Evolutionary conservation across 148 eudicot species (phyloP).

Genomic region (Rhododendron williamsianum): DNA sequence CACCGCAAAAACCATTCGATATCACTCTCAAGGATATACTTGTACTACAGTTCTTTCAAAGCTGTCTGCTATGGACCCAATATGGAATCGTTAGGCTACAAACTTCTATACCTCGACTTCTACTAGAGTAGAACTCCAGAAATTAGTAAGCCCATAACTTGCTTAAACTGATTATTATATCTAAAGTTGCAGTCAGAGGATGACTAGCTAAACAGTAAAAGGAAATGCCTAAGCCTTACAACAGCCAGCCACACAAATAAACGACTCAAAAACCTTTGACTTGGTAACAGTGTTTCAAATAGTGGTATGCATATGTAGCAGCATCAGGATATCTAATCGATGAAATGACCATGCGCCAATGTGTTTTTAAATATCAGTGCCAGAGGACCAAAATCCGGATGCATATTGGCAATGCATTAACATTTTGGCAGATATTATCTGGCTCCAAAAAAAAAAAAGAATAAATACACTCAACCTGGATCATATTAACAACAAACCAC

Average conservation of each 20-base stretch:
- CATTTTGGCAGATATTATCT: not conserved
- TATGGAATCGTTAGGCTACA: not conserved
- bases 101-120: not conserved
- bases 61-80: not conserved
- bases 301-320: not conserved
- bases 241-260: not conserved
- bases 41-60: not conserved
- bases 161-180: not conserved
- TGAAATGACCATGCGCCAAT: not conserved
- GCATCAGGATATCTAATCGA: not conserved
- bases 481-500: not conserved
- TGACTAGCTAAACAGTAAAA: not conserved
- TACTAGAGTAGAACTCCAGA: not conserved
- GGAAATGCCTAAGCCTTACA: not conserved
- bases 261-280: not conserved
- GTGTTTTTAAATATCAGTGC: not conserved
- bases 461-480: not conserved
- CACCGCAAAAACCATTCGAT: not conserved
- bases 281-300: not conserved
- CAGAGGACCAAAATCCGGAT: not conserved
- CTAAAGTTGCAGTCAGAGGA: not conserved
- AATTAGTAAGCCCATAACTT: not conserved
- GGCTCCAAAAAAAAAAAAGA: not conserved
- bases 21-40: not conserved
- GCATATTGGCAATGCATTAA: not conserved